A percentile compares a stretch with the other conserved stretches of the same genome.
These are phyloP conservation scores for Isatis lusitanica DNA, from an alignment of 441 rosid species.

Conservation along the genomic window DNA sequence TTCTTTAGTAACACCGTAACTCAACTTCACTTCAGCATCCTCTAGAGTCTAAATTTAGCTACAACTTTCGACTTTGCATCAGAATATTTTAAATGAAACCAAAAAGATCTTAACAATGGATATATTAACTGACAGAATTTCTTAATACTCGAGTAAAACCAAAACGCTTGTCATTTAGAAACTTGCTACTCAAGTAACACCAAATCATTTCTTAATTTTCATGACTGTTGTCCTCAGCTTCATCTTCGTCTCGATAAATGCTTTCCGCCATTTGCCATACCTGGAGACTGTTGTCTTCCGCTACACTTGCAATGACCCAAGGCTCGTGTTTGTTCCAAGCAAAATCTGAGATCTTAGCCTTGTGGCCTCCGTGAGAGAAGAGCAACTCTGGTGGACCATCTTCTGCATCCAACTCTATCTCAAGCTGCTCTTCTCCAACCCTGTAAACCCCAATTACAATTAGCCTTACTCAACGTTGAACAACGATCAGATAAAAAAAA, in stretches of 20 bases:
- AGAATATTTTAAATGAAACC: no score
- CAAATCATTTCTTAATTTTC: no score
- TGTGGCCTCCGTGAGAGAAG: slow-evolving; percentile 90
- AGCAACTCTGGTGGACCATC: slow-evolving; percentile 93
- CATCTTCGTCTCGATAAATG: slow-evolving; percentile 62
- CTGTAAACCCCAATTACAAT: slow-evolving; percentile 37
- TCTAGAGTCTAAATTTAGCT: no score
- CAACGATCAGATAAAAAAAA: neutral
- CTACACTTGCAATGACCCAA: slow-evolving; percentile 84
- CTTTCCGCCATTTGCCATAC: slow-evolving; percentile 89
- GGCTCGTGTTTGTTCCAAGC: slow-evolving; percentile 83
- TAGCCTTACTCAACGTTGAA: neutral
- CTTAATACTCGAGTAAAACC: no score
- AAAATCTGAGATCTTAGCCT: slow-evolving; percentile 80
- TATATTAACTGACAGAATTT: no score
- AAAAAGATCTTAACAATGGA: no score
- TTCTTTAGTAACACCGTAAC: no score
- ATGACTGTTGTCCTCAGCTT: slow-evolving; percentile 2
- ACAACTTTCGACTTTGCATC: no score
- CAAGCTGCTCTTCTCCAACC: slow-evolving; percentile 88
- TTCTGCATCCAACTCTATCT: slow-evolving; percentile 76
- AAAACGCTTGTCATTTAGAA: no score
- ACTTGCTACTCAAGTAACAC: no score
- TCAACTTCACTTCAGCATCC: no score
- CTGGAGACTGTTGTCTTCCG: slow-evolving; percentile 80